Evolutionary conservation across 371 early-diverging fungal species (phyloP), one percentile per base, ranked within the genome.

Genomic region (Quaeritorhiza haematococci): DNA sequence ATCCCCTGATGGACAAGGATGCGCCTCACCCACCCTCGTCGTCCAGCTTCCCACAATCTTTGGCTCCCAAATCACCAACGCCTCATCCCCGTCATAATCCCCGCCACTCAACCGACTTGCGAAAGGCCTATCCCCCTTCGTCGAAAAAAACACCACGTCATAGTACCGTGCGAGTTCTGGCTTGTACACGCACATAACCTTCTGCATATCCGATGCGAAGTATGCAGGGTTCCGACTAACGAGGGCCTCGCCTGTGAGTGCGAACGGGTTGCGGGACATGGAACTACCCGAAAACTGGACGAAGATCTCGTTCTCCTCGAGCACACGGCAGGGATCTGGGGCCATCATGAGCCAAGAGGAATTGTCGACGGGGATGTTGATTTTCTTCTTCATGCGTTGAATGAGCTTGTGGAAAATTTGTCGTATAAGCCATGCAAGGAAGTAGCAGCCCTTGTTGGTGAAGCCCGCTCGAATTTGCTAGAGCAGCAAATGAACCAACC

Each of bases 51-150:
- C 32, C 1, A 63, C 54, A 33, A 67, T 52, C 26, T 33, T 48
- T 1, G 15, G 19, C 33, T 67, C 69, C 69, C 69, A 68, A 23
- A 68, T 62, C 7, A 64, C 53, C 13, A 58, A 23, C 30, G 50
- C 55, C 19, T 48, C 50, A 35, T 68, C 69, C 15, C 69, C 69
- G 61, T 68, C 69, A 30, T 64, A 58, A 49, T 68, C 69, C 4
- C 69, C 69, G 15, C 69, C 69, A 23, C 51, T 51, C 24, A 58
- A 53, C 33, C 33, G n/a, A 44, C 57, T 55, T 17, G 69, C 64
- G 4, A 56, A 45, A 0, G 64, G 56, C 43, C 58, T 53, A 17
- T 41, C 49, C 17, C 64, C 69, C 6, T 33, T 6, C 5, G 52
- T 42, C 17, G 54, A 46, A 28, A 64, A 55, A 15, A 64, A 55